phyloP scores from a whole-genome alignment of 257 asterid species.

The Fraxinus pennsylvanica region DNA sequence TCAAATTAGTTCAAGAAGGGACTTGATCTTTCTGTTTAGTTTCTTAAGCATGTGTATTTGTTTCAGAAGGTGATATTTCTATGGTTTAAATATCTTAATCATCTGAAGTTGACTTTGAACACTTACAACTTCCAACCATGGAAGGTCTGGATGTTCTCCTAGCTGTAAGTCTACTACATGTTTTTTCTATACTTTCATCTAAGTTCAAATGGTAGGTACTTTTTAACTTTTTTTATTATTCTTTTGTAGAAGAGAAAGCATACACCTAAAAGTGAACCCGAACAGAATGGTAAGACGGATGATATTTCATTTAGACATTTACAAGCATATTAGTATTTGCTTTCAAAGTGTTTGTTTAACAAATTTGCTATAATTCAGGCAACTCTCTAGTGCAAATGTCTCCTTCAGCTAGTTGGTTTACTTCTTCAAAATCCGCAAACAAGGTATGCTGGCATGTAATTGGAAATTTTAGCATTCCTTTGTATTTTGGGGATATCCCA shows the following conservation, averaged over 20 bases:
- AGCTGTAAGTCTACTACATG: constrained; percentile 54
- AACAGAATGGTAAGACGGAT: constrained; percentile 63
- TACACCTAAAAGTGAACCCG: constrained; percentile 45
- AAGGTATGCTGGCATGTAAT: constrained; percentile 48
- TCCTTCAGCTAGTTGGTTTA: constrained; percentile 62
- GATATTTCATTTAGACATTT: constrained; percentile 16
- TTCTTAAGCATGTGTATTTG: background rate
- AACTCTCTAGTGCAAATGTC: constrained; percentile 58
- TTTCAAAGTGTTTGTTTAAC: constrained; percentile 19
- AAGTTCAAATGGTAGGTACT: background rate
- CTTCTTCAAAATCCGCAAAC: constrained; percentile 77
- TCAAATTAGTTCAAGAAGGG: too few relatives aligned
- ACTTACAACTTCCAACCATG: constrained; percentile 79
- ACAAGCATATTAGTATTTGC: background rate
- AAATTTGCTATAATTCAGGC: constrained; percentile 45
- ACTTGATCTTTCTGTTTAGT: too few relatives aligned
- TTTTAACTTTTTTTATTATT: constrained; percentile 19
- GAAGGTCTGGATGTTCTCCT: constrained; percentile 79
- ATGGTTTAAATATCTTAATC: constrained; percentile 26
- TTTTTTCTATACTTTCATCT: constrained; percentile 12
- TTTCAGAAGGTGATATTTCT: constrained; percentile 16
- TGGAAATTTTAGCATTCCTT: constrained; percentile 12
- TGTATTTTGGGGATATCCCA: background rate
- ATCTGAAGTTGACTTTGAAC: constrained; percentile 73
- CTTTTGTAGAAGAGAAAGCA: constrained; percentile 64